A percentile compares a stretch with the other conserved stretches of the same genome.
Evolutionary conservation across 163 green algal species (phyloP).

Genomic region (Smithsoniella earleae): DNA sequence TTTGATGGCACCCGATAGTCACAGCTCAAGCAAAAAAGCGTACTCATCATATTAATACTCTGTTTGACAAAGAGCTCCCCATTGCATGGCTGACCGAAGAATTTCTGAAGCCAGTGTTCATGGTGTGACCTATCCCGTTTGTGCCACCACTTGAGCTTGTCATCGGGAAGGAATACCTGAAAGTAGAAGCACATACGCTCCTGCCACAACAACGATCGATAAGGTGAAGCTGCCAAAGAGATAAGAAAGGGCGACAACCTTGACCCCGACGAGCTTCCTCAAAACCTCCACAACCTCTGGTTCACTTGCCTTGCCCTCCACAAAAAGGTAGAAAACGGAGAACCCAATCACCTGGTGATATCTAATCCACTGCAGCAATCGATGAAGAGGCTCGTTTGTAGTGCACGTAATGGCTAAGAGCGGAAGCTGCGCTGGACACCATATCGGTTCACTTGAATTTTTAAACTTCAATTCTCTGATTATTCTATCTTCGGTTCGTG

Average conservation of each 20-base stretch:
- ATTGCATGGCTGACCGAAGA: slow-evolving; percentile 85
- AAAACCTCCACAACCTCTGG: slow-evolving; percentile 19
- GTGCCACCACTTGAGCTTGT: slow-evolving; percentile 52
- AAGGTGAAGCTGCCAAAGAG: too few relatives aligned
- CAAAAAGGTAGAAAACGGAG: slow-evolving; percentile 24
- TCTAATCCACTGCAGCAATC: slow-evolving; percentile 30
- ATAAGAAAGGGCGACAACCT: too few relatives aligned
- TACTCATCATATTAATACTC: slow-evolving; percentile 75
- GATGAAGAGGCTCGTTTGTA: slow-evolving; percentile 26
- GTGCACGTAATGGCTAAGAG: slow-evolving; percentile 21
- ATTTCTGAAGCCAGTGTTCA: slow-evolving; percentile 70
- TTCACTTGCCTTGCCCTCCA: slow-evolving; percentile 12
- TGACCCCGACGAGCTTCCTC: slow-evolving; percentile 14
- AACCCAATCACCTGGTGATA: slow-evolving; percentile 24
- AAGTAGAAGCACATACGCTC: too few relatives aligned
- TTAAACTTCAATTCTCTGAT: too few relatives aligned
- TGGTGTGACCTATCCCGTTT: slow-evolving; percentile 60
- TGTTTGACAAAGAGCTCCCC: slow-evolving; percentile 82
- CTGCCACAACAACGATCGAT: too few relatives aligned
- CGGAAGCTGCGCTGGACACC: slow-evolving; percentile 1
- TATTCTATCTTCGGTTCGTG: too few relatives aligned
- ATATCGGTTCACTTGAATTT: too few relatives aligned
- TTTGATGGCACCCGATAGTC: too few relatives aligned
- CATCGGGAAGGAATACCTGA: slow-evolving; percentile 43
- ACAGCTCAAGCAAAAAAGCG: too few relatives aligned